Percentiles rank a stretch among this genome's conserved stretches.
These are phyloP conservation scores for Penicillium concentricum DNA, from an alignment of 2,329 filamentous ascomycete species.

Conservation along the genomic window DNA sequence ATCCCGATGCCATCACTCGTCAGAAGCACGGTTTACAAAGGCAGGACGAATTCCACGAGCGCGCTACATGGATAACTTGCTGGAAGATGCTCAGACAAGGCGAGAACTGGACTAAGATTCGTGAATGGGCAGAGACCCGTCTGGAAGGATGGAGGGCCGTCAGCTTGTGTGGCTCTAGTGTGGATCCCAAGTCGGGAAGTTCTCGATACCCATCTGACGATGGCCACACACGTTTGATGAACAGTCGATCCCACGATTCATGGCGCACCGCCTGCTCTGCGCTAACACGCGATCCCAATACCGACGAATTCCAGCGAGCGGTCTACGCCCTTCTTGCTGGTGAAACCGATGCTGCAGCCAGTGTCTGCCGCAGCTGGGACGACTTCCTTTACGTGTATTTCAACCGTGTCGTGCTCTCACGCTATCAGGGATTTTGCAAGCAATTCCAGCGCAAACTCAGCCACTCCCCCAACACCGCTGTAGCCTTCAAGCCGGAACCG, in stretches of 20 bases:
- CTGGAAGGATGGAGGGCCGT: conserved; percentile 88
- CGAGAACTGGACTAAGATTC: conserved; percentile 69
- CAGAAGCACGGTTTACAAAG: conserved; percentile 74
- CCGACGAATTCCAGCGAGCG: conserved; percentile 77
- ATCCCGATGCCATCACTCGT: conserved; percentile 83
- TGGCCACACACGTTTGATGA: conserved; percentile 44
- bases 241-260: conserved; percentile 38
- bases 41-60: conserved; percentile 84
- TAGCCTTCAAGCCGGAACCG: conserved; percentile 59
- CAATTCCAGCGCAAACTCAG: conserved; percentile 45
- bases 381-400: conserved; percentile 85
- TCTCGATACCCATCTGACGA: conserved; percentile 36
- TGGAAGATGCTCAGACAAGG: conserved; percentile 90
- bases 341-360: conserved; percentile 73
- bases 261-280: conserved; percentile 41
- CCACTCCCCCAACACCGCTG: conserved; percentile 56
- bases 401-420: conserved; percentile 76
- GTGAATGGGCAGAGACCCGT: conserved; percentile 80
- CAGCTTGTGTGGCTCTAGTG: conserved; percentile 65
- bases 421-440: conserved; percentile 69
- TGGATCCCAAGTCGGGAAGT: conserved; percentile 28
- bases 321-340: conserved; percentile 90
- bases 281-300: conserved; percentile 61
- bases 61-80: conserved; percentile 88
- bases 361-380: conserved; percentile 76